Evolutionary conservation across 2,329 filamentous ascomycete genomes (phyloP), one percentile per base, ranked within the genome.

Genomic region (Neophaeococcomyces aloes): DNA sequence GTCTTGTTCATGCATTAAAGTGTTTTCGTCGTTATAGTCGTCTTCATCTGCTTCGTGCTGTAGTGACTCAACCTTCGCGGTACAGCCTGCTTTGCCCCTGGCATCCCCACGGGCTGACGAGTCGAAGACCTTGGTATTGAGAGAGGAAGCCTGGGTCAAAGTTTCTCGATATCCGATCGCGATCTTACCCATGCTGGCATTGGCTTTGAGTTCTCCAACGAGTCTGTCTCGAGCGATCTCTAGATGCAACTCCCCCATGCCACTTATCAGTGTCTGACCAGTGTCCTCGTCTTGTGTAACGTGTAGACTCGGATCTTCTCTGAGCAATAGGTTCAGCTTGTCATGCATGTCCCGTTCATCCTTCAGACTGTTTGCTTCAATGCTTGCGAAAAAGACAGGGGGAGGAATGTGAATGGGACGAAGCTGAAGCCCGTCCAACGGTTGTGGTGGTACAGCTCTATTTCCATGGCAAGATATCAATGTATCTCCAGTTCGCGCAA

Each of bases 101-200:
- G 86, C 89, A 34, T 86, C 84, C 5, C 83, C 85, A 15, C 95
- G 77, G 3, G 83, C 78, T 33, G 80, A 81, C 11, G 33, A 37
- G 55, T 95, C 86, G 57, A 87, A 87, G 3, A 79, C 66, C 41
- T 75, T 74, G 18, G 73, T 76, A 29, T 79, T 72, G 0, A 75
- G 65, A 0, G 61, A 59, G 1, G 79, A 81, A 0, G 71, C 56
- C 2, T 68, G 67, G 0, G 78, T 76, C 7, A 91, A 68, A 37
- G 80, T 82, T 65, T 98, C 91, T 43, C 93, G 82, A 64, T 96
- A 98, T 53, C 93, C 87, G 48, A 98, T 94, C 56, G 94, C 85
- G 49, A 98, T 94, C 42, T 79, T 81, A 10, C 89, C 88, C 69
- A 94, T 94, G 14, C 67, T 79, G 49, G 71, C 87, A 73, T 78